Percentiles rank a stretch among this genome's conserved stretches.
Conservation (phyloP, 371 early-diverging fungal species). For the Smittium mucronatum region DNA sequence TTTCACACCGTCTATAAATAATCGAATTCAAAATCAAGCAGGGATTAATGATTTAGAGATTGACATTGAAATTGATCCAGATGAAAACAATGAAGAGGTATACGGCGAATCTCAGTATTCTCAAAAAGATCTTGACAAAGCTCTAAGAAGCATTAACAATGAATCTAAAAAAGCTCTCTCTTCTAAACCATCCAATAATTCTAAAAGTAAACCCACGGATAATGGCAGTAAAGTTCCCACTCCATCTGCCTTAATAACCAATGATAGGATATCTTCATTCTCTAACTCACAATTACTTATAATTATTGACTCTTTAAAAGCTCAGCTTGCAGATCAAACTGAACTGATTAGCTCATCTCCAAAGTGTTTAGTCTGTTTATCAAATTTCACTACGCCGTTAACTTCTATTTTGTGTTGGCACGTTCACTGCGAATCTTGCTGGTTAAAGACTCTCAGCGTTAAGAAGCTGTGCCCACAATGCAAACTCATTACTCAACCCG, state of each 20-base stretch:
- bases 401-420: slow-evolving; percentile 84
- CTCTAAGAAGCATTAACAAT: not conserved
- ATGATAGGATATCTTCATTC: not conserved
- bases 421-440: slow-evolving; percentile 80
- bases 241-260: too few species aligned
- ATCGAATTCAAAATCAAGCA: not conserved
- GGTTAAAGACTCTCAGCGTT: slow-evolving; percentile 71
- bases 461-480: slow-evolving; percentile 87
- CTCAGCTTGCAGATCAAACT: slow-evolving; percentile 55
- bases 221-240: too few species aligned
- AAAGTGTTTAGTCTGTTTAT: slow-evolving; percentile 72
- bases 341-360: slow-evolving; percentile 37
- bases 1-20: too few species aligned
- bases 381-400: slow-evolving; percentile 54
- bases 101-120: slow-evolving; percentile 62
- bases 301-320: slow-evolving; percentile 61
- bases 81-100: slow-evolving; percentile 56
- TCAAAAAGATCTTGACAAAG: slow-evolving; percentile 33
- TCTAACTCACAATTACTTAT: slow-evolving; percentile 21
- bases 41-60: slow-evolving; percentile 41
- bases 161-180: not conserved
- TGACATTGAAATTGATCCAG: slow-evolving; percentile 67
- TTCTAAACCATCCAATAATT: slow-evolving; percentile 19
- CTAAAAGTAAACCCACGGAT: slow-evolving; percentile 17
- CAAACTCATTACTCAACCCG: slow-evolving; percentile 71